Percentiles rank a stretch among this genome's conserved stretches.
Conservation (phyloP, 768 basidiomycete genomes). For the Collybiopsis luxurians region DNA sequence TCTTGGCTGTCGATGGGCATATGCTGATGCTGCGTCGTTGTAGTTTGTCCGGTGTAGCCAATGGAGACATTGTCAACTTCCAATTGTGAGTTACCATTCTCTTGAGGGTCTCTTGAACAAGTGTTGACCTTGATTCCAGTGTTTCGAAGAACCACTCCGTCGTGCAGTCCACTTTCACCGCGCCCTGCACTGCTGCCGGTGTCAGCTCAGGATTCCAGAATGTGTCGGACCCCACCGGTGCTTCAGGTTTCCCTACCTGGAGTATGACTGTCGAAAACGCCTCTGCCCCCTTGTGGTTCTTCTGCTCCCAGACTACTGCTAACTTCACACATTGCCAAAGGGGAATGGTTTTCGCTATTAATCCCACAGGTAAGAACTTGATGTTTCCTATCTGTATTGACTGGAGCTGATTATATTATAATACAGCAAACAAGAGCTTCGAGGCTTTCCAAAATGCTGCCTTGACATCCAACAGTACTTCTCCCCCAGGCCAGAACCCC, state of each 20-base stretch:
- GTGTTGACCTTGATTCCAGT: conserved; percentile 21
- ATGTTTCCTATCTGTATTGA: too few species aligned
- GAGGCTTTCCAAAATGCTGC: conserved; percentile 41
- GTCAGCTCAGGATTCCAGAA: conserved; percentile 51
- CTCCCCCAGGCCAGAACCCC: conserved; percentile 5
- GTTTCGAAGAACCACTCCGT: conserved; percentile 48
- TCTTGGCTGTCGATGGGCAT: background rate
- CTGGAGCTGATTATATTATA: too few species aligned
- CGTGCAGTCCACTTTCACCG: conserved; percentile 58
- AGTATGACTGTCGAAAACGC: conserved; percentile 44
- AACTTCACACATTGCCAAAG: conserved; percentile 27
- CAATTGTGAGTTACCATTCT: conserved; percentile 39
- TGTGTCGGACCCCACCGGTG: conserved; percentile 25
- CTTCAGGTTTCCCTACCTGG: conserved; percentile 38
- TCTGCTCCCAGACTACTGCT: conserved; percentile 46
- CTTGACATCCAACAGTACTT: conserved; percentile 19
- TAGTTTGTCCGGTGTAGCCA: conserved; percentile 32
- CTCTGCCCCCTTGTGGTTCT: conserved; percentile 59
- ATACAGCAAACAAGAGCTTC: conserved; percentile 39
- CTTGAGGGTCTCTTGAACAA: background rate
- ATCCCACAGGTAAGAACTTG: conserved; percentile 29
- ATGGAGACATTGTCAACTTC: conserved; percentile 51
- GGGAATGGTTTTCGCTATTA: conserved; percentile 65
- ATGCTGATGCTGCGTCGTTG: background rate
- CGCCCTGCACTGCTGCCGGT: conserved; percentile 46